A percentile compares a stretch with the other conserved stretches of the same genome.
Conservation (phyloP, 2,329 filamentous ascomycete species). For the Fusarium sp. region DNA sequence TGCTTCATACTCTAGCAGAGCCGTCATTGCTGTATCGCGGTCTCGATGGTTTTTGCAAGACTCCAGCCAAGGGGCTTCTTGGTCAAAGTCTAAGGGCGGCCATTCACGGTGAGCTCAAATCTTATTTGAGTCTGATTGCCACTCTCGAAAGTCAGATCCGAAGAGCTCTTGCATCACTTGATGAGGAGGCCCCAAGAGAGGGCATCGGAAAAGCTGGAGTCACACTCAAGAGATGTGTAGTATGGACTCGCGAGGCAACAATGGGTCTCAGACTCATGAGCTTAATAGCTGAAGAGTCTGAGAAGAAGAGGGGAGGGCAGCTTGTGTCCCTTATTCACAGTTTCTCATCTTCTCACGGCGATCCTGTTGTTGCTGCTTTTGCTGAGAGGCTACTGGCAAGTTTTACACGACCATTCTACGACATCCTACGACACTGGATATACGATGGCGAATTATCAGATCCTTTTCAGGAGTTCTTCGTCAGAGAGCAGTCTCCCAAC, state of each 20-base stretch:
- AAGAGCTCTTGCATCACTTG: conserved; percentile 79
- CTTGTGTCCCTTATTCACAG: conserved; percentile 93
- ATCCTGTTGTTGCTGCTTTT: conserved; percentile 93
- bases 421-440: conserved; percentile 96
- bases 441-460: conserved; percentile 99
- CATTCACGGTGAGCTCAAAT: conserved; percentile 84
- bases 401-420: conserved; percentile 94
- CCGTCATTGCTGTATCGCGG: conserved; percentile 91
- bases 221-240: conserved; percentile 92
- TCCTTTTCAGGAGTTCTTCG: conserved; percentile 95
- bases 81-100: conserved; percentile 92
- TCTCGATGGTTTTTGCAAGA: conserved; percentile 84
- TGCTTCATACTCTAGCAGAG: conserved; percentile 90
- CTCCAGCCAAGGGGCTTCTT: conserved; percentile 83
- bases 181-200: conserved; percentile 72
- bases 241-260: conserved; percentile 97
- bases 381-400: conserved; percentile 88
- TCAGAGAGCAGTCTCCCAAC: conserved; percentile 77
- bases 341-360: conserved; percentile 93
- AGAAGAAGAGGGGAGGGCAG: conserved; percentile 85
- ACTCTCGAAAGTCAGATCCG: conserved; percentile 94
- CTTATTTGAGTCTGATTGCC: conserved; percentile 90
- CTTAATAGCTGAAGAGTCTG: conserved; percentile 91
- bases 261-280: conserved; percentile 95
- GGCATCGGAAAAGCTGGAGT: conserved; percentile 88